phyloP scores from a whole-genome alignment of 83 land plant genomes.

The Picea abies region DNA sequence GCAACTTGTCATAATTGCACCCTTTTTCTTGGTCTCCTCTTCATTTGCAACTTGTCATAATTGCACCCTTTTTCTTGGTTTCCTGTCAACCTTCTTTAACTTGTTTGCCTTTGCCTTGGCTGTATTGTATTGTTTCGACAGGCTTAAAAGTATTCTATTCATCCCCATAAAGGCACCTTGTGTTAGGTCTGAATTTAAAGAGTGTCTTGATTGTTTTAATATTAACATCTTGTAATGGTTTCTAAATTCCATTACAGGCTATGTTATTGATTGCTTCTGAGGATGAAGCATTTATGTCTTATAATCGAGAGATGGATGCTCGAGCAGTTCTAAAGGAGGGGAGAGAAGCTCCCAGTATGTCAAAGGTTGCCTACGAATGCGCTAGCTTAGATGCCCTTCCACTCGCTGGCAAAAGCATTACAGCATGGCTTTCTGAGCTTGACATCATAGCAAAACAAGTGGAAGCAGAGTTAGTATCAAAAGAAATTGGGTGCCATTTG shows the following conservation, averaged over 20 bases:
- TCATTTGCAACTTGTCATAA: neutral
- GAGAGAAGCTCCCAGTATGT: slow-evolving; percentile 20
- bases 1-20: neutral
- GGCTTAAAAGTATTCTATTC: neutral
- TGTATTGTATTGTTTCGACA: neutral
- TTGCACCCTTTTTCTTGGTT: neutral
- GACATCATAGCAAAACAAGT: slow-evolving; percentile 61
- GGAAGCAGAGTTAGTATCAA: slow-evolving; percentile 45
- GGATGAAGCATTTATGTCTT: slow-evolving; percentile 66
- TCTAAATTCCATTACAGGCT: slow-evolving; percentile 37
- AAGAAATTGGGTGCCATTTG: slow-evolving; percentile 46
- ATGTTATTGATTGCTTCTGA: slow-evolving; percentile 65
- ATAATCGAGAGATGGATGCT: slow-evolving; percentile 57
- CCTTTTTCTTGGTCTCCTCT: neutral
- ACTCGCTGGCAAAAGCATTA: slow-evolving; percentile 54
- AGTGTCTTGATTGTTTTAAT: neutral
- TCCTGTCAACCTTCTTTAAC: neutral
- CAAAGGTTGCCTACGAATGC: slow-evolving; percentile 16
- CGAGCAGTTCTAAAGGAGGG: slow-evolving; percentile 40
- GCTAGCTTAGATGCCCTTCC: slow-evolving; percentile 36
- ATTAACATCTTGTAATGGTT: neutral
- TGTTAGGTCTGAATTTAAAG: neutral
- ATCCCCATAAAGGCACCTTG: neutral
- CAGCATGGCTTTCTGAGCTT: slow-evolving; percentile 58
- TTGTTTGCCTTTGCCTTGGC: neutral